These are phyloP conservation scores for Paramecium caudatum DNA, from an alignment of 73 alveolate genomes.

Conservation along the genomic window DNA sequence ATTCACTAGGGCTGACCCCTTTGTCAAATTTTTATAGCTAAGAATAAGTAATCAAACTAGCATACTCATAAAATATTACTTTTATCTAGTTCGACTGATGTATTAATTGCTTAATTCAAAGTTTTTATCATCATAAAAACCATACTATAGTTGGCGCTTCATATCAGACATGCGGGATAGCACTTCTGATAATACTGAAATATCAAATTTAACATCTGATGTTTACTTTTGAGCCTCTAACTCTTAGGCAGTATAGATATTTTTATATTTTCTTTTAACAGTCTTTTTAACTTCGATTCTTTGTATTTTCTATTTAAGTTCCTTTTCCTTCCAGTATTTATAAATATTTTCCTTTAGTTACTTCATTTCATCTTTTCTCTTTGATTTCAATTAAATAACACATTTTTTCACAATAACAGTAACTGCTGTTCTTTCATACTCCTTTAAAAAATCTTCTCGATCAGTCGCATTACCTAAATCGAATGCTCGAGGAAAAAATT, in stretches of 20 bases:
- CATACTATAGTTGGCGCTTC: conserved; percentile 53
- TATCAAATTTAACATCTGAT: conserved; percentile 38
- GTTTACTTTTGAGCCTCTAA: conserved; percentile 3
- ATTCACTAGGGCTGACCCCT: conserved; percentile 36
- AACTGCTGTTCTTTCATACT: conserved; percentile 80
- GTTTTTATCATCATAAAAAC: conserved; percentile 66
- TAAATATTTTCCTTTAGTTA: conserved; percentile 55
- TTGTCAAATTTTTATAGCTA: conserved; percentile 45
- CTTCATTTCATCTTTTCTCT: conserved; percentile 63
- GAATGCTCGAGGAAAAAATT: conserved; percentile 85
- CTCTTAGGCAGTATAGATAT: conserved; percentile 32
- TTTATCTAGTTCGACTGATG: conserved; percentile 16
- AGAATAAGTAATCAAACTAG: conserved; percentile 27
- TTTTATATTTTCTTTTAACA: conserved; percentile 63
- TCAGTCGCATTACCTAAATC: conserved; percentile 84
- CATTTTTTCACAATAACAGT: conserved; percentile 77
- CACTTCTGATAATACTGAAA: conserved; percentile 51
- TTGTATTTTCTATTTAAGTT: not conserved
- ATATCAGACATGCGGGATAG: conserved; percentile 9
- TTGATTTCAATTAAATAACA: conserved; percentile 42
- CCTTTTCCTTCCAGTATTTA: conserved; percentile 8
- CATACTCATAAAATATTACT: not conserved
- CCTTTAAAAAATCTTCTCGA: conserved; percentile 81
- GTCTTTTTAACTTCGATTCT: conserved; percentile 53
- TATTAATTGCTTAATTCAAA: conserved; percentile 41